phyloP scores from a whole-genome alignment of 495 filamentous ascomycete species.

The Cercophora newfieldiana region DNA sequence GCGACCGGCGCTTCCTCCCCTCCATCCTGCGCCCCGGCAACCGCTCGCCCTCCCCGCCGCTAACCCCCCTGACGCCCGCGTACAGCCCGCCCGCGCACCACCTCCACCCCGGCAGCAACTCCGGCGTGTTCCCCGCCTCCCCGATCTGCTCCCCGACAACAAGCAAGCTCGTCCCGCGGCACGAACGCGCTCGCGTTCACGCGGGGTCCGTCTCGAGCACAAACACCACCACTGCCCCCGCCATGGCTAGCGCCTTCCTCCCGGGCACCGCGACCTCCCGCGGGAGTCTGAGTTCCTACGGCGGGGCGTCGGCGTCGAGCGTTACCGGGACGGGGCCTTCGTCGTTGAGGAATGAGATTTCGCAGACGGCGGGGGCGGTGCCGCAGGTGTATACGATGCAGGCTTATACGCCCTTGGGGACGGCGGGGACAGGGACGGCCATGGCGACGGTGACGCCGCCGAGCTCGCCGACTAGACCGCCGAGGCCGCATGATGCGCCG shows the following conservation, averaged over 20 bases:
- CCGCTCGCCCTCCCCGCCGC: slow-evolving; percentile 33
- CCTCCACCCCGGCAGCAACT: slow-evolving; percentile 9
- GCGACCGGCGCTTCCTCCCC: slow-evolving; percentile 43
- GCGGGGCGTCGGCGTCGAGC: background rate
- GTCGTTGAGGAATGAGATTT: slow-evolving; percentile 24
- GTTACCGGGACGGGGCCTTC: slow-evolving; percentile 16
- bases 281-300: slow-evolving; percentile 14
- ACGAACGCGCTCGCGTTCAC: slow-evolving; percentile 29
- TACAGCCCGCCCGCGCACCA: slow-evolving; percentile 18
- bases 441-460: background rate
- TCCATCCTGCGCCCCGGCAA: slow-evolving; percentile 35
- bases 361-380: background rate
- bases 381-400: background rate
- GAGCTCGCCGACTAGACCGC: slow-evolving; percentile 31
- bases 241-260: background rate
- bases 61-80: slow-evolving; percentile 32
- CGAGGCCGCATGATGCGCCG: slow-evolving; percentile 33
- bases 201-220: background rate
- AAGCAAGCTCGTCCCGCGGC: slow-evolving; percentile 33
- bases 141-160: slow-evolving; percentile 34
- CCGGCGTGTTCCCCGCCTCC: slow-evolving; percentile 26
- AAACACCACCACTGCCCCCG: slow-evolving; percentile 2
- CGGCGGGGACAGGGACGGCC: background rate
- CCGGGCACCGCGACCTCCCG: background rate
- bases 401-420: background rate